Base-by-base conservation (phyloP, 163 green algal genomes). In the Chlamydomonas reinhardtii region DNA sequence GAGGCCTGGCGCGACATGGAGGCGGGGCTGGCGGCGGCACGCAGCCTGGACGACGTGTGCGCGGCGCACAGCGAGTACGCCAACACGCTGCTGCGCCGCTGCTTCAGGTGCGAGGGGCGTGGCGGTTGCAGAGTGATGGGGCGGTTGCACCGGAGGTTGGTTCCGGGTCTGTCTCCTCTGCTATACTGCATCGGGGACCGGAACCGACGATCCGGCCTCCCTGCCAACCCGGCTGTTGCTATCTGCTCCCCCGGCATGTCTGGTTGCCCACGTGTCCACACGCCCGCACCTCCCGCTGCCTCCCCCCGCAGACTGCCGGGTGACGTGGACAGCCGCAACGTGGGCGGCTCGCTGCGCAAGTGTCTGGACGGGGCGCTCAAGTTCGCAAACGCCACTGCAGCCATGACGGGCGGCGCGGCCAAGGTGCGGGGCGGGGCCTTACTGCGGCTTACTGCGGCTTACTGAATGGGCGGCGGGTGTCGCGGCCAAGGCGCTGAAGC, bases 1-100 rank as follows among this genome's bases (percentile, higher is more conserved):
- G 82, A 59, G 2, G 89, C 87, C 4, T 91, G 86, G 91, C 29
- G 31, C 9, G 43, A 83, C 35, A 71, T 93, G 70, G 74, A 91
- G 77, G 68, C 85, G 91, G 91, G 90, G 66, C 79, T 85, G 34
- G 70, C 69, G 16, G 19, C 68, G 15, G n/a, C 79, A 24, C 79
- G 79, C 52, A 78, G 56, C 32, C 79, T 85, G 79, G 79, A 85
- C 34, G 79, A 85, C 68, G 79, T 85, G 68, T 85, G 79, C 34
- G 68, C 48, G 64, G 79, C 79, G 19, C 79, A 85, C 79, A 78
- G 68, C 17, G 68, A 70, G 24, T 85, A 85, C 69, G 77, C 79
- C 4, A 54, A 62, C 66, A 85, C 79, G 20, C 79, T 85, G 69
- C 79, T 85, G 79, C 79, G 79, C 14, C 79, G 79, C 54, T 85